Conservation (phyloP, 495 filamentous ascomycete species). For the Penicillium silybi region DNA sequence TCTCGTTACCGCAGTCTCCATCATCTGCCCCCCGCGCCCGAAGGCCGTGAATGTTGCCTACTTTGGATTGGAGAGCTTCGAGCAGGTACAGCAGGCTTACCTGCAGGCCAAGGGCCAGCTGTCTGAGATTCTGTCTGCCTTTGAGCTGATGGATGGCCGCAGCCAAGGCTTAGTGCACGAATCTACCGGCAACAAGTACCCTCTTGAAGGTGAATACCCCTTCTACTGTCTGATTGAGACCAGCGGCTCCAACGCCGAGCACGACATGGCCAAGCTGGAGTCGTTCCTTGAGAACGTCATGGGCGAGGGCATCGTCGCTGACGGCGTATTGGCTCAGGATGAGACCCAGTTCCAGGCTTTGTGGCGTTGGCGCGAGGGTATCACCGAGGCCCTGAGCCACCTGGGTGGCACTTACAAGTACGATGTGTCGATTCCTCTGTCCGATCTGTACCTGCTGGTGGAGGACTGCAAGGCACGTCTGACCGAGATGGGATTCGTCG, state of each 20-base stretch:
- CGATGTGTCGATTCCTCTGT: constrained; percentile 88
- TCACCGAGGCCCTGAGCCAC: constrained; percentile 82
- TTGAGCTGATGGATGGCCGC: constrained; percentile 90
- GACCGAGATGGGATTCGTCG: constrained; percentile 67
- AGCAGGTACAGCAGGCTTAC: constrained; percentile 79
- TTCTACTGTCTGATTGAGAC: constrained; percentile 98
- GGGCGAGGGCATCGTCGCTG: constrained; percentile 74
- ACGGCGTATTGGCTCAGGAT: constrained; percentile 87
- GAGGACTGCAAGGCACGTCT: constrained; percentile 74
- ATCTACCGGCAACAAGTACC: constrained; percentile 71
- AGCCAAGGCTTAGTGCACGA: constrained; percentile 70
- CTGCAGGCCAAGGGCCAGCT: constrained; percentile 82
- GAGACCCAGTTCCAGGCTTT: constrained; percentile 82
- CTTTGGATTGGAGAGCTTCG: constrained; percentile 81
- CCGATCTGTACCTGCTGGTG: constrained; percentile 84
- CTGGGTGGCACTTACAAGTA: constrained; percentile 98
- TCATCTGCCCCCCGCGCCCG: constrained; percentile 81
- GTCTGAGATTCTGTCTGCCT: constrained; percentile 92
- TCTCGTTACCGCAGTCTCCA: constrained; percentile 84
- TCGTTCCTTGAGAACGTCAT: constrained; percentile 87
- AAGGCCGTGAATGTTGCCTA: constrained; percentile 86
- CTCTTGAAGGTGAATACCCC: constrained; percentile 75
- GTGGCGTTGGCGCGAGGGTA: constrained; percentile 92
- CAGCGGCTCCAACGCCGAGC: constrained; percentile 87
- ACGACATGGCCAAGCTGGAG: constrained; percentile 84